These are phyloP conservation scores for Malus hybrid DNA, from an alignment of 331 rosid species.

Conservation along the genomic window DNA sequence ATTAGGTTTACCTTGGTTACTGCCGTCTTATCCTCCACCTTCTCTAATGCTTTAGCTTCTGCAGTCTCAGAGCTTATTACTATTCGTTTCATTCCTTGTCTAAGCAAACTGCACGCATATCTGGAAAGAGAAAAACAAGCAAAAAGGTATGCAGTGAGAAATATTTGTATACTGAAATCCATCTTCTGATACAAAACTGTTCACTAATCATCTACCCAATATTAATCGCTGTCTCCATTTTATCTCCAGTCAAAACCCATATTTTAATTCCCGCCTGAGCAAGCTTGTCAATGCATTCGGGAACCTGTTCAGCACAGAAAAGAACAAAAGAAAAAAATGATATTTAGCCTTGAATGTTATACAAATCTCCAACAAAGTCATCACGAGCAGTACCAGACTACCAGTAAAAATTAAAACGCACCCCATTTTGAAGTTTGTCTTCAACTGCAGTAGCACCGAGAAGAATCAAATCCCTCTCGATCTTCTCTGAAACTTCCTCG, in stretches of 20 bases:
- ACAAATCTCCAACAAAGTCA: not conserved
- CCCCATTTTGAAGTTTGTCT: conserved; percentile 65
- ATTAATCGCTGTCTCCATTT: conserved; percentile 98
- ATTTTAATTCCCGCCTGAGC: conserved; percentile 98
- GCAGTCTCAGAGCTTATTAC: conserved; percentile 75
- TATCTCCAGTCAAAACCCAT: conserved; percentile 99
- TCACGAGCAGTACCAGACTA: no score
- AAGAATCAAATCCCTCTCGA: conserved; percentile 84
- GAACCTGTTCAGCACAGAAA: conserved; percentile 48
- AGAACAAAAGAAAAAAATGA: not conserved
- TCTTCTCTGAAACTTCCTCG: conserved; percentile 51
- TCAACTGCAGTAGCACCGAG: conserved; percentile 68
- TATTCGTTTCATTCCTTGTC: conserved; percentile 91
- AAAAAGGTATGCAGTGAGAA: conserved; percentile 7
- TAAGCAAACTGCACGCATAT: conserved; percentile 89
- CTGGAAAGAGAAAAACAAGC: conserved; percentile 25
- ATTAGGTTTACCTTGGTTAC: conserved; percentile 34
- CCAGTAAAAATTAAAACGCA: conserved; percentile 21
- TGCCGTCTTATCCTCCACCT: conserved; percentile 57
- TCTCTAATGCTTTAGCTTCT: conserved; percentile 66
- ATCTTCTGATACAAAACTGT: not conserved
- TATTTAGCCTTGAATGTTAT: not conserved
- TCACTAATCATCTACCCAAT: conserved; percentile 57
- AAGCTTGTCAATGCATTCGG: conserved; percentile 95
- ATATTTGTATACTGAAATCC: not conserved